Evolutionary conservation across 2,329 filamentous ascomycete genomes (phyloP).

Genomic region (Xylariales sp.): DNA sequence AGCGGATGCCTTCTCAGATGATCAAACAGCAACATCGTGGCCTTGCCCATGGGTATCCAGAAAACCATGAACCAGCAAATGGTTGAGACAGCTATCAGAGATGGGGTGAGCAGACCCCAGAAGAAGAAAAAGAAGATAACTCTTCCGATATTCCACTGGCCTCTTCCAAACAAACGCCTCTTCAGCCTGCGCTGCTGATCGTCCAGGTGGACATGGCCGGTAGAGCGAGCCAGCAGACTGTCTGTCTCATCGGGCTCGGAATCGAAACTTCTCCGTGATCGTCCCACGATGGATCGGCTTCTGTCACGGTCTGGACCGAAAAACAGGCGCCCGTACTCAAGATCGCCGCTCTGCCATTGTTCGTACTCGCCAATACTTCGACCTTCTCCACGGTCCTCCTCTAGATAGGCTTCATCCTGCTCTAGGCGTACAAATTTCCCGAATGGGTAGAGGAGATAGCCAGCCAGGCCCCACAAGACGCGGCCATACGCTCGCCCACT

Average conservation of each 20-base stretch:
- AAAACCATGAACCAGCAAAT: slow-evolving; percentile 97
- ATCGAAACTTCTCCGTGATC: slow-evolving; percentile 83
- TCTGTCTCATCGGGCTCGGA: slow-evolving; percentile 82
- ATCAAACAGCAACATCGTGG: slow-evolving; percentile 82
- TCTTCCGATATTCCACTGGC: slow-evolving; percentile 90
- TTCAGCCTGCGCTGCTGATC: slow-evolving; percentile 52
- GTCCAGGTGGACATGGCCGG: slow-evolving; percentile 43
- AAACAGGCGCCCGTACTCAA: slow-evolving; percentile 93
- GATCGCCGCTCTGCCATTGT: slow-evolving; percentile 95
- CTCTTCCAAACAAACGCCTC: slow-evolving; percentile 86
- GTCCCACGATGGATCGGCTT: slow-evolving; percentile 76
- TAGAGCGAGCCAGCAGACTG: slow-evolving; percentile 68
- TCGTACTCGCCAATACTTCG: slow-evolving; percentile 98
- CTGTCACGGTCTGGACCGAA: slow-evolving; percentile 70
- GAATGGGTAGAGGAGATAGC: slow-evolving; percentile 93
- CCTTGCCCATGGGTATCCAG: slow-evolving; percentile 97
- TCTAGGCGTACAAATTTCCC: slow-evolving; percentile 92
- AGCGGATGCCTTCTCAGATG: slow-evolving; percentile 90
- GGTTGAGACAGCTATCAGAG: slow-evolving; percentile 77
- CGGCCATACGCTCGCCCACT: slow-evolving; percentile 83
- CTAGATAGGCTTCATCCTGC: slow-evolving; percentile 88
- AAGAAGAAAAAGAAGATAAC: slow-evolving; percentile 97
- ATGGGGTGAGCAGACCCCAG: slow-evolving; percentile 85
- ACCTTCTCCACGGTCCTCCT: slow-evolving; percentile 93
- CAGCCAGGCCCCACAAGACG: slow-evolving; percentile 76